A percentile compares a stretch with the other conserved stretches of the same genome.
Conservation (phyloP, 2,329 filamentous ascomycete genomes). For the Cryphonectria parasitica region DNA sequence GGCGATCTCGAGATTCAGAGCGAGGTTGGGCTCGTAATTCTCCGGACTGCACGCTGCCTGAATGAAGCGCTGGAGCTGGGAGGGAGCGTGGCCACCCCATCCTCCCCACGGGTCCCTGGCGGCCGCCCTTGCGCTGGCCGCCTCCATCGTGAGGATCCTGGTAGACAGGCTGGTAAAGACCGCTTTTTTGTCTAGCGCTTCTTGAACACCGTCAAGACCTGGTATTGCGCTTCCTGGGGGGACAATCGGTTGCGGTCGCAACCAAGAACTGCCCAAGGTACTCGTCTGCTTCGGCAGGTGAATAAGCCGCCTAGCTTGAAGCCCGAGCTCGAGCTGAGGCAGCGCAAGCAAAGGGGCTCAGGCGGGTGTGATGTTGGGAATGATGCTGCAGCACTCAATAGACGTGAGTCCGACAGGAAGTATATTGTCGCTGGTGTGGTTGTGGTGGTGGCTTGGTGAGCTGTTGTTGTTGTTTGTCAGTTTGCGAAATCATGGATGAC, state of each 20-base stretch:
- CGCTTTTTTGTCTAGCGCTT: conserved; percentile 3
- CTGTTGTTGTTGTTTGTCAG: not conserved
- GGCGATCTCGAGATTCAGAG: conserved; percentile 92
- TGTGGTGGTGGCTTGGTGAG: not conserved
- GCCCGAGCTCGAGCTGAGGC: not conserved
- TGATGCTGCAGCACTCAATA: not conserved
- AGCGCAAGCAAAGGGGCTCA: not conserved
- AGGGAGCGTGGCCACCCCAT: conserved; percentile 72
- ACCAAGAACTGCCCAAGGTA: not conserved
- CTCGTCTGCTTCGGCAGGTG: not conserved
- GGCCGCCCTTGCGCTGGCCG: conserved; percentile 92
- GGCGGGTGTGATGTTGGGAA: not conserved
- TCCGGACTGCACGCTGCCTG: conserved; percentile 94
- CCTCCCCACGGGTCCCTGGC: conserved; percentile 91
- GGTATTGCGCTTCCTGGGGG: not conserved
- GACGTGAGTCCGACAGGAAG: not conserved
- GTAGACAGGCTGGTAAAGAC: not conserved
- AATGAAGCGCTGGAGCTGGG: conserved; percentile 93
- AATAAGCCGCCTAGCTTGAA: not conserved
- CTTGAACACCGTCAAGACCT: not conserved
- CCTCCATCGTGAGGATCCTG: conserved; percentile 70
- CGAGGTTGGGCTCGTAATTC: conserved; percentile 97
- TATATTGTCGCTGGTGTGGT: not conserved
- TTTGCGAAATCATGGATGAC: conserved; percentile 3
- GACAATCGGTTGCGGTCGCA: not conserved